Conservation (phyloP, 2,329 filamentous ascomycete genomes). For the Arthrinium puccinioides region DNA sequence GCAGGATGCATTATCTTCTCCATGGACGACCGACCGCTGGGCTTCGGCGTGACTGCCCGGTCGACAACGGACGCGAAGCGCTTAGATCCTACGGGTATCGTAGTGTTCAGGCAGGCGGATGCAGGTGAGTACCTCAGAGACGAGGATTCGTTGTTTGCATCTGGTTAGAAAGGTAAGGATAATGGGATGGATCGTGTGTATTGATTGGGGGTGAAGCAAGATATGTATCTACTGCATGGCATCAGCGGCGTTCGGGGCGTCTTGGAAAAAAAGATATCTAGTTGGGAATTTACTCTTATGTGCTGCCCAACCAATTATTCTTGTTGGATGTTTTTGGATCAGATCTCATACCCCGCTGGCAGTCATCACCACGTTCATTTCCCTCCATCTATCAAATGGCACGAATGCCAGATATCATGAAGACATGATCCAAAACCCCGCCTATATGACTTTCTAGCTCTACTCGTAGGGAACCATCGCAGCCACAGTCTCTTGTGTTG, state of each 20-base stretch:
- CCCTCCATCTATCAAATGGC: too few species aligned
- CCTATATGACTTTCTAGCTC: too few species aligned
- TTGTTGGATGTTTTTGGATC: background rate
- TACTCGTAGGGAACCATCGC: too few species aligned
- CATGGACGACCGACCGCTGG: slow-evolving; percentile 90
- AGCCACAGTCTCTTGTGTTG: slow-evolving; percentile 21
- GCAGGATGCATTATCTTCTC: slow-evolving; percentile 83
- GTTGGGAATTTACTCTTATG: too few species aligned
- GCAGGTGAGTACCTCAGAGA: slow-evolving; percentile 92
- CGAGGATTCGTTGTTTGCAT: slow-evolving; percentile 57
- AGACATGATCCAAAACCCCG: too few species aligned
- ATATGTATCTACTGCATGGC: slow-evolving; percentile 4
- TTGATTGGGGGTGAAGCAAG: background rate
- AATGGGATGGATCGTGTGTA: background rate
- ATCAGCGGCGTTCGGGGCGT: slow-evolving; percentile 4
- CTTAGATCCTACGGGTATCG: slow-evolving; percentile 83
- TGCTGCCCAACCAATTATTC: too few species aligned
- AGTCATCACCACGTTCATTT: too few species aligned
- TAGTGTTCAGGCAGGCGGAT: slow-evolving; percentile 87
- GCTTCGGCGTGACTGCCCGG: slow-evolving; percentile 87
- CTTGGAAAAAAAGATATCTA: too few species aligned
- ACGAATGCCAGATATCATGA: too few species aligned
- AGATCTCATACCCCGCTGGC: too few species aligned
- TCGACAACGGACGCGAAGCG: slow-evolving; percentile 76
- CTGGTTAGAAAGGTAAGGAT: slow-evolving; percentile 25